Evolutionary conservation across 345 rosid genomes (phyloP).

Genomic region (Turritis glabra): DNA sequence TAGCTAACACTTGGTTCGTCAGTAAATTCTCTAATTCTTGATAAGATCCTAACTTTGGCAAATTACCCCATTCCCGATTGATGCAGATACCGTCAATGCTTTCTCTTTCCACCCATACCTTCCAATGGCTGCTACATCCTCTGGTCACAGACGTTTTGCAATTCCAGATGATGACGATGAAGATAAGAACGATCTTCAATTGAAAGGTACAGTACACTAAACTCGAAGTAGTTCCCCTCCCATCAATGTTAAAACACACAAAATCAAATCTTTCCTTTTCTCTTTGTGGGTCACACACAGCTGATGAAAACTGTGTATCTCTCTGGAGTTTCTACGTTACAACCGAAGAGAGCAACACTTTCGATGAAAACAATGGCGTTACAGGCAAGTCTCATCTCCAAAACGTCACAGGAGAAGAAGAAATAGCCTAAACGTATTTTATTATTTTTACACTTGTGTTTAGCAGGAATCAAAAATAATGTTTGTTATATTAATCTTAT

Average conservation of each 20-base stretch:
- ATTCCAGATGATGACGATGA: conserved; percentile 56
- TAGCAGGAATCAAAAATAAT: neutral
- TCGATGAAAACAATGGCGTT: conserved; percentile 23
- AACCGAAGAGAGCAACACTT: conserved; percentile 36
- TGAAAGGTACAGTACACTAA: conserved; percentile 49
- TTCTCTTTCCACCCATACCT: conserved; percentile 87
- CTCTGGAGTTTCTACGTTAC: conserved; percentile 75
- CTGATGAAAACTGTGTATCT: conserved; percentile 68
- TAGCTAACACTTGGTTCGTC: conserved; percentile 17
- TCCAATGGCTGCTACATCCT: conserved; percentile 92
- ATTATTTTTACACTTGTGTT: neutral
- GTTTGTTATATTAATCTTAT: neutral
- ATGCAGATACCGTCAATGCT: conserved; percentile 80
- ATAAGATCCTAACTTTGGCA: conserved; percentile 4
- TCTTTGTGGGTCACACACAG: conserved; percentile 21
- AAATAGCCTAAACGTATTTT: neutral
- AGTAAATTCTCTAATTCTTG: neutral
- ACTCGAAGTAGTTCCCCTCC: neutral
- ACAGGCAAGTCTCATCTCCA: conserved; percentile 1
- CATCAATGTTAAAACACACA: neutral
- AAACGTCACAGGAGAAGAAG: neutral
- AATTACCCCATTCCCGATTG: neutral
- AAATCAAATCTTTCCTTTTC: neutral
- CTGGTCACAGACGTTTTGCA: conserved; percentile 85
- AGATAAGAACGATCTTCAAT: conserved; percentile 39